Base-by-base conservation (phyloP, 2,329 filamentous ascomycete genomes). In the Arthrobotrys entomopaga region DNA sequence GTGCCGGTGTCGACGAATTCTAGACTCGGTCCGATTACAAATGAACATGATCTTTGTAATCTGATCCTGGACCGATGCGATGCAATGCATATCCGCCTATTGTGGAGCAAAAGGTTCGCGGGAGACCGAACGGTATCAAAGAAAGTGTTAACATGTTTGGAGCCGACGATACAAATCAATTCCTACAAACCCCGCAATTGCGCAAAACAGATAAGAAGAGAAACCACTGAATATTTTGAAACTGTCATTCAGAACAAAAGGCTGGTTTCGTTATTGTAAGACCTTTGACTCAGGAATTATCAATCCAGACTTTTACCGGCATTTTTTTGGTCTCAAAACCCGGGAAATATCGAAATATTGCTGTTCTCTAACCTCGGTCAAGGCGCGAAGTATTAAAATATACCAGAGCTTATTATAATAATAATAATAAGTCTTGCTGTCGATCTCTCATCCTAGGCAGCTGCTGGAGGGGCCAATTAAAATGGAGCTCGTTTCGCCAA, bases 381-480 rank as follows among this genome's bases (percentile, higher is more conserved):
- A n/a, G 22, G 11, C 16, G 53, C 5, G 22, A 24, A 24, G 19
- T 43, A 34, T 34, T 43, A 24, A 58, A 13, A 46, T 15, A 58
- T 58, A 58, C 43, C 54, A 43, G 54, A 58, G 38, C 15, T 43
- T 24, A 19, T 26, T 42, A 57, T 34, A 34, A 34, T 34, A 34
- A 34, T 34, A 34, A n/a, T n/a, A n/a, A n/a, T n/a, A 34, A 34
- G 29, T 34, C 3, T 34, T 5, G n/a, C n/a, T 59, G 56, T 59
- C 56, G 56, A 59, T 59, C 56, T 29, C 42, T 59, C 20, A 48
- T 46, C 56, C 22, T 59, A 59, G 56, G 56, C 56, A 59, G 40
- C 40, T 59, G 42, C 56, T 24, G 13, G 42, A 19, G 42, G 16
- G 29, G 29, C 29, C 29, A 34, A 34, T 34, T 34, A 34, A 34